A percentile compares a stretch with the other conserved stretches of the same genome.
These are phyloP conservation scores for Lichina pygmaea DNA, from an alignment of 495 filamentous ascomycete genomes.

Conservation along the genomic window DNA sequence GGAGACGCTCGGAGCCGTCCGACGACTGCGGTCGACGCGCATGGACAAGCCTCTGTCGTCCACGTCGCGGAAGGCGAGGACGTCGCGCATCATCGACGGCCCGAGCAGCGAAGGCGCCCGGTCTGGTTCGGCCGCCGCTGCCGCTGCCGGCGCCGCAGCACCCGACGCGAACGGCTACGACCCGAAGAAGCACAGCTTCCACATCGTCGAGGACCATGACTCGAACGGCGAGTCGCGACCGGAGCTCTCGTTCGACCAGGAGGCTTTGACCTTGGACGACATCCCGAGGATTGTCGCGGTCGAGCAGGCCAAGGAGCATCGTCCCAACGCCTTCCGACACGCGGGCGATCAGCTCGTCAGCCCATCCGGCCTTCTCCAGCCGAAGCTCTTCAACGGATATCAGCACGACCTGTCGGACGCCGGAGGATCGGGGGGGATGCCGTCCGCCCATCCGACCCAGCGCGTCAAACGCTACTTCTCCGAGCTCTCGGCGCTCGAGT, in stretches of 20 bases:
- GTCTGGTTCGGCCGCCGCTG: slow-evolving; percentile 44
- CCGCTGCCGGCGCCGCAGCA: background rate
- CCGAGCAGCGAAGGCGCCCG: slow-evolving; percentile 52
- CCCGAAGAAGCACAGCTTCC: slow-evolving; percentile 29
- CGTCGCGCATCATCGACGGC: slow-evolving; percentile 79
- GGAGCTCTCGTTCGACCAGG: slow-evolving; percentile 60
- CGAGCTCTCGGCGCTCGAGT: slow-evolving; percentile 81
- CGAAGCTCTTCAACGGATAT: slow-evolving; percentile 46
- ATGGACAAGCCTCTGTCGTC: slow-evolving; percentile 83
- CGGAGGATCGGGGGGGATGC: slow-evolving; percentile 23
- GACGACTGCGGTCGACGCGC: slow-evolving; percentile 67
- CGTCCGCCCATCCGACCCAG: slow-evolving; percentile 20
- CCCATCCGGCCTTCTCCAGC: slow-evolving; percentile 28
- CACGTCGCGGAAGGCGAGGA: slow-evolving; percentile 68
- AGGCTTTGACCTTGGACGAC: slow-evolving; percentile 81
- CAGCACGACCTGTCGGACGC: slow-evolving; percentile 39
- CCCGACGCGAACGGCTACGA: slow-evolving; percentile 24
- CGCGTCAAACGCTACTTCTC: slow-evolving; percentile 71
- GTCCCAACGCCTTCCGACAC: slow-evolving; percentile 57
- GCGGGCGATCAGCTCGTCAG: slow-evolving; percentile 46
- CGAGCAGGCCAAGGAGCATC: slow-evolving; percentile 79
- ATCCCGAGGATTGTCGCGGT: slow-evolving; percentile 93
- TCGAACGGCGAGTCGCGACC: slow-evolving; percentile 41
- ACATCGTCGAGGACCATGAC: slow-evolving; percentile 74
- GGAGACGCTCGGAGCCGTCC: slow-evolving; percentile 87